Evolutionary conservation across 2,329 filamentous ascomycete species (phyloP), one percentile per base, ranked within the genome.

Genomic region (Xenosphaeropsis pyriputrescens): DNA sequence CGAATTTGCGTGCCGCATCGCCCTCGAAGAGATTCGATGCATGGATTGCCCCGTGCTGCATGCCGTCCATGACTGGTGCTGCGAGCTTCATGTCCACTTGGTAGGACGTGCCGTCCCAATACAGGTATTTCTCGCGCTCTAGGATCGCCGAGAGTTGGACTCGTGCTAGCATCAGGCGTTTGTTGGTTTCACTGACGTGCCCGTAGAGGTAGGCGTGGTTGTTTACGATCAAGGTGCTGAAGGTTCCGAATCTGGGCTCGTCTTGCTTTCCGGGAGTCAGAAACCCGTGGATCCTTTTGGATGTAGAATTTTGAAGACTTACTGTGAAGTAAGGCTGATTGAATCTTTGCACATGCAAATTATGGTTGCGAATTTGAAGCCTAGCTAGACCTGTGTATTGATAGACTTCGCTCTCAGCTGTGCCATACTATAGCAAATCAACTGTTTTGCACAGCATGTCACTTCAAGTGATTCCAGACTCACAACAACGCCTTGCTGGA

Each of bases 41-140:
- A 17, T 46, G 45, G 9, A 50, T 41, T 18, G 44, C 42, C 3
- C 47, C 46, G 26, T 48, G 46, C 22, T 43, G 39, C 30, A 45
- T 43, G 17, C 37, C 36, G 13, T 29, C 34, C 6, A 47, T 39
- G 2, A 48, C 31, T 11, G 42, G 32, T n/a, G 22, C 19, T 12
- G 29, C 31, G n/a, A 34, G 22, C 11, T 18, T 18, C 13, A 45
- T 37, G 3, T 41, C 22, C 5, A 29, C 18, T 12, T 30, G 32
- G 44, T 41, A 49, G 9, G 19, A 29, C 6, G 14, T 39, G 12
- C 41, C 40, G 11, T 41, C 34, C 37, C 39, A 48, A 35, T 36
- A 45, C 22, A 39, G 30, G 29, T 45, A 43, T 11, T 9, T 31
- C 12, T 38, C 15, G 14, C 34, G 16, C 1, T 37, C 22, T 18